phyloP scores from a whole-genome alignment of 768 basidiomycete species.

The Naematelia aurantialba region DNA sequence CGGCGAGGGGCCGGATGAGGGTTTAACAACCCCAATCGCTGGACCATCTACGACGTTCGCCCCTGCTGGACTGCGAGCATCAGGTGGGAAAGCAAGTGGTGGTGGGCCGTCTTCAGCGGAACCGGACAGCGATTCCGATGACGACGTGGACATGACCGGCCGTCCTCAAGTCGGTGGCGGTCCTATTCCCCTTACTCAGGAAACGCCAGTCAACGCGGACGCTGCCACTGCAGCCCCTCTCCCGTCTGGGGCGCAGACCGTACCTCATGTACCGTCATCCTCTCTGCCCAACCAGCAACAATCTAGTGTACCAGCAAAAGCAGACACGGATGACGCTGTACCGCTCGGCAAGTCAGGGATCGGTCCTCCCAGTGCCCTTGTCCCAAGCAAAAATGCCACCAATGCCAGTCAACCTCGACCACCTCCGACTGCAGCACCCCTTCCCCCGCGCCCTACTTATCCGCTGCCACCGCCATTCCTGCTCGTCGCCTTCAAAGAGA shows the following conservation, averaged over 20 bases:
- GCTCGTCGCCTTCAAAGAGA: conserved; percentile 38
- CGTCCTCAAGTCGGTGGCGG: conserved; percentile 42
- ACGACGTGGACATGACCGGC: conserved; percentile 31
- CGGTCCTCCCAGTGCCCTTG: too few species aligned
- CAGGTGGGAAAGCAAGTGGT: neutral
- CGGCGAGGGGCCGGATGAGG: conserved; percentile 12
- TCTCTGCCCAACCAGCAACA: too few species aligned
- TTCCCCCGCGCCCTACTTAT: conserved; percentile 28
- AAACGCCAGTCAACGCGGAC: neutral
- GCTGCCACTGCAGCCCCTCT: neutral
- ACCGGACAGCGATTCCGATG: conserved; percentile 18
- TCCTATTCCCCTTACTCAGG: conserved; percentile 5
- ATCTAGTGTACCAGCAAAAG: too few species aligned
- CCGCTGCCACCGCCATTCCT: conserved; percentile 38
- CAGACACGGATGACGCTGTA: too few species aligned
- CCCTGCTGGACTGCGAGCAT: neutral
- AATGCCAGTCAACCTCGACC: too few species aligned
- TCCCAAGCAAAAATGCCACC: too few species aligned
- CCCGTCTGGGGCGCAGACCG: neutral
- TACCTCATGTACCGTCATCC: neutral
- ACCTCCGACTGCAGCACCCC: conserved; percentile 14
- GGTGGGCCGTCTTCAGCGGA: neutral
- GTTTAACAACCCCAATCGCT: conserved; percentile 4
- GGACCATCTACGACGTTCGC: conserved; percentile 3
- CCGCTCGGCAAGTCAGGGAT: too few species aligned